Evolutionary conservation across 2,329 filamentous ascomycete species (phyloP), one percentile per base, ranked within the genome.

Genomic region (Gnomoniopsis sp.): DNA sequence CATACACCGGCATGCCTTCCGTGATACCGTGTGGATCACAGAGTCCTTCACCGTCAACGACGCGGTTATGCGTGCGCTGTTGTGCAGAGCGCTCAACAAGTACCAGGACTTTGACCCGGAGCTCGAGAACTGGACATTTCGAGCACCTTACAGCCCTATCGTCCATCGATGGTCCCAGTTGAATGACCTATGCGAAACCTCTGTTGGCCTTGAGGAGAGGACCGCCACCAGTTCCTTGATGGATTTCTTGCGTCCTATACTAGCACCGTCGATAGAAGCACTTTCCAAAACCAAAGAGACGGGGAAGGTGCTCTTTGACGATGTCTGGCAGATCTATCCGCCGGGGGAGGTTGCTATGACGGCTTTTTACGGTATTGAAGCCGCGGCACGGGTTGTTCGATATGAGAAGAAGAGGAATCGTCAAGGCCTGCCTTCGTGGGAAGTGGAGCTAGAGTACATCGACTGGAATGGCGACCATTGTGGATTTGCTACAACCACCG

Each of bases 261-360:
- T 75, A 6, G 63, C 62, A 6, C 55, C 65, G 0, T 68, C 66
- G 1, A 57, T 74, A 11, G 47, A 64, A 1, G 65, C 68, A 2
- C 65, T 71, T 2, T 58, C 58, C 1, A 60, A 66, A 21, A 72
- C 66, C 10, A 65, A 61, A 17, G 53, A 65, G 48, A 70, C 71
- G 1, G 69, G 70, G 19, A 72, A 68, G 34, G 62, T 74, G 43
- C 57, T 48, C 21, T 74, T 69, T 43, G 21, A 65, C 0, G 65
- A 70, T 41, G 56, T 74, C 8, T 75, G 71, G 71, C 69, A 73
- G 52, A 69, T 75, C 50, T 75, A 74, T 54, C 62, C 71, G 0
- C 72, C 72, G 0, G 63, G 68, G 10, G 68, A 69, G 19, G 57
- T 74, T 3, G 72, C 71, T 7, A 55, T 66, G 8, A 71, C 70